These are phyloP conservation scores for Geotrichum restrictum DNA, from an alignment of 1,139 yeast genomes.

Conservation along the genomic window DNA sequence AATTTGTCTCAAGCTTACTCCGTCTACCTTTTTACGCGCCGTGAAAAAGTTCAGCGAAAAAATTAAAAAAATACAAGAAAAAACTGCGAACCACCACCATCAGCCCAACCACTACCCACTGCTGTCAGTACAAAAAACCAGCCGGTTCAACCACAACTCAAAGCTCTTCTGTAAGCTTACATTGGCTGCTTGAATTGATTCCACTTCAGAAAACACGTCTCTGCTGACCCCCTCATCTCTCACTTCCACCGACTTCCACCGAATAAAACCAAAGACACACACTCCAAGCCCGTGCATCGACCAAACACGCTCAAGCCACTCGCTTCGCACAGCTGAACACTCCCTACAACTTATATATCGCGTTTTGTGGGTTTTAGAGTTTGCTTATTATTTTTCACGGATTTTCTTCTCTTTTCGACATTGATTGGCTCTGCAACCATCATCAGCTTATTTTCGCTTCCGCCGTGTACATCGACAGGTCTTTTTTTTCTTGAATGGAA, in stretches of 20 bases:
- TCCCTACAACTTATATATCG: not conserved
- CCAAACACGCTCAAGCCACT: not conserved
- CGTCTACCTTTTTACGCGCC: conserved; percentile 9
- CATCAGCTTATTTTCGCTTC: not conserved
- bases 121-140: too few species aligned
- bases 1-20: not conserved
- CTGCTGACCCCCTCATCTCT: too few species aligned
- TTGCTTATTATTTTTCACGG: not conserved
- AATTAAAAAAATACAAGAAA: not conserved
- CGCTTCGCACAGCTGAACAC: not conserved
- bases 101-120: too few species aligned
- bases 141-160: too few species aligned
- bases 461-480: not conserved
- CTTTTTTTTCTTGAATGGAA: not conserved
- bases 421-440: not conserved
- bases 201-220: too few species aligned
- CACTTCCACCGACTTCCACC: too few species aligned
- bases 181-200: too few species aligned
- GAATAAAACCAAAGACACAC: not conserved
- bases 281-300: not conserved
- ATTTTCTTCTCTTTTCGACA: not conserved
- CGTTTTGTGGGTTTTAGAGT: not conserved
- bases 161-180: too few species aligned
- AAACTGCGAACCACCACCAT: not conserved
- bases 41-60: conserved; percentile 1